phyloP scores from a whole-genome alignment of 2,329 filamentous ascomycete genomes.

The Dactylellina leptospora region DNA sequence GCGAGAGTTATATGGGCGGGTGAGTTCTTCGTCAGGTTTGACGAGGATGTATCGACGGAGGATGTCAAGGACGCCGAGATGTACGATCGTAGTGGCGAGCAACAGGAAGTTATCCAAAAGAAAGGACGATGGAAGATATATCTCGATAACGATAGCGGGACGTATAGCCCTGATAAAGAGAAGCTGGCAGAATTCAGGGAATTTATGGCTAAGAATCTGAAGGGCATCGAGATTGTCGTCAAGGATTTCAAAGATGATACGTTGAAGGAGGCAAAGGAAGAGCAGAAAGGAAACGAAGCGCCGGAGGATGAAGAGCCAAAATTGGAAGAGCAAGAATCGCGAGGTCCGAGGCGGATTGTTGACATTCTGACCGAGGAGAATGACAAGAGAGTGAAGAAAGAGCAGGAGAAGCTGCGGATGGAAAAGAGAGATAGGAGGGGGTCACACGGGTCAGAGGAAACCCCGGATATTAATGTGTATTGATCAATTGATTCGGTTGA shows the following conservation, averaged over 20 bases:
- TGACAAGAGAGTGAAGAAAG: slow-evolving; percentile 3
- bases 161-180: slow-evolving; percentile 28
- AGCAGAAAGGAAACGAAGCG: slow-evolving; percentile 27
- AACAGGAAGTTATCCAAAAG: not conserved
- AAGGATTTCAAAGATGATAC: slow-evolving; percentile 42
- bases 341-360: slow-evolving; percentile 9
- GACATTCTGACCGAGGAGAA: slow-evolving; percentile 22
- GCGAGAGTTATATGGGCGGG: slow-evolving; percentile 42
- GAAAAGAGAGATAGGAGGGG: not conserved
- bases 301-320: not conserved
- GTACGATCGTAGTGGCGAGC: slow-evolving; percentile 5
- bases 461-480: not conserved
- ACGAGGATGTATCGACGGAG: not conserved
- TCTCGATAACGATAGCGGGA: slow-evolving; percentile 50
- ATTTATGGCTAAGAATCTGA: slow-evolving; percentile 49
- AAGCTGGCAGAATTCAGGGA: slow-evolving; percentile 36
- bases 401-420: slow-evolving; percentile 3
- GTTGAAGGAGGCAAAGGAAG: slow-evolving; percentile 39
- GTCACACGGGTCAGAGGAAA: slow-evolving; percentile 1
- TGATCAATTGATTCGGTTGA: not conserved
- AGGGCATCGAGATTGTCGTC: slow-evolving; percentile 41
- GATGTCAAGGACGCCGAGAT: slow-evolving; percentile 33
- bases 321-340: not conserved
- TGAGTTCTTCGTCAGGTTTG: slow-evolving; percentile 42
- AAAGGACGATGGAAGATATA: slow-evolving; percentile 44